phyloP scores from a whole-genome alignment of 2,329 filamentous ascomycete genomes.

The Aspergillus sojae region DNA sequence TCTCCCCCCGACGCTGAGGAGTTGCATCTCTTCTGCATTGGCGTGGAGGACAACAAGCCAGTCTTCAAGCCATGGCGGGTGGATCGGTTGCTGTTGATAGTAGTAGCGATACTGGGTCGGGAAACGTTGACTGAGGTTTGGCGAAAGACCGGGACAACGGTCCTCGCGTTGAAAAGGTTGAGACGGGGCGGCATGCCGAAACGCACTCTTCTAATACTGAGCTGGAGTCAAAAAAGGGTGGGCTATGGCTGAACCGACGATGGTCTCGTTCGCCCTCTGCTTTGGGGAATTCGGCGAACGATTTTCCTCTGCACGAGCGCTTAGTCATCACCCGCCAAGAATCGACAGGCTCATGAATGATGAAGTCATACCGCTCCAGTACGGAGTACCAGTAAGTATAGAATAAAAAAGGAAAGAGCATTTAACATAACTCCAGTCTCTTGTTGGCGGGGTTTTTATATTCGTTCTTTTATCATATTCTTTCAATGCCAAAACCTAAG shows the following conservation, averaged over 20 bases:
- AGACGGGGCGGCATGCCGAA: constrained; percentile 58
- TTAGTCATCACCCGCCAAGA: constrained; percentile 26
- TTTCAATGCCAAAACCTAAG: background rate
- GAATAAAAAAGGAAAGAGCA: too few relatives aligned
- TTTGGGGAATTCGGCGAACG: constrained; percentile 19
- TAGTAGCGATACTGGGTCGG: constrained; percentile 26
- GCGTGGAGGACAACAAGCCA: constrained; percentile 21
- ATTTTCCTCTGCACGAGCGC: constrained; percentile 28
- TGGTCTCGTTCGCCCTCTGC: background rate
- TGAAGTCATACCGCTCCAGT: constrained; percentile 2
- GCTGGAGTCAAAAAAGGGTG: constrained; percentile 14
- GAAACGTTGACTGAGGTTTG: constrained; percentile 26
- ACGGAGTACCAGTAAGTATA: too few relatives aligned
- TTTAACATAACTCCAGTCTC: background rate
- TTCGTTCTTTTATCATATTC: background rate
- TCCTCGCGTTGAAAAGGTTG: constrained; percentile 48
- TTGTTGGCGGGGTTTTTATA: background rate
- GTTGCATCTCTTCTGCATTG: constrained; percentile 35
- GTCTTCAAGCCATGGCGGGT: constrained; percentile 14
- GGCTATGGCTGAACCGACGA: background rate
- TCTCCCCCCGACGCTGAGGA: constrained; percentile 36
- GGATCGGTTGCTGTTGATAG: constrained; percentile 19
- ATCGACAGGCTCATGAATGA: background rate
- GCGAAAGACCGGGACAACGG: constrained; percentile 35
- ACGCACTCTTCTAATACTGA: background rate